Evolutionary conservation across 805 yeast species (phyloP), one percentile per base, ranked within the genome.

Genomic region (Suhomyces canberraensis): DNA sequence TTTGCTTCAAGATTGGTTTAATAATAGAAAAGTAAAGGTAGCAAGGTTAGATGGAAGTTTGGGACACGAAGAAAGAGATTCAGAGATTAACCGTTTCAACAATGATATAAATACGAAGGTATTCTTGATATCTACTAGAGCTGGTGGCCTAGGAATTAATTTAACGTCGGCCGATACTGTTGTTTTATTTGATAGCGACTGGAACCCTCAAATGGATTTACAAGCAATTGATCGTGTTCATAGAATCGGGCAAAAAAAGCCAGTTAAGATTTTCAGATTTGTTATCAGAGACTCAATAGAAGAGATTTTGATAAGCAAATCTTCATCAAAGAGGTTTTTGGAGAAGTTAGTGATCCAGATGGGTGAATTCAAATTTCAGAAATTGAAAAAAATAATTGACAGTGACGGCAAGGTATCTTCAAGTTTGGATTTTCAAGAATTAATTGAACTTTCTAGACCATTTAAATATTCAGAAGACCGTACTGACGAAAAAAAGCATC

Each of bases 191-290:
- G 98, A 91, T 52, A 84, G 88, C 39, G 98, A 91, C 54, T 91
- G 97, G 96, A 91, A 91, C 52, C 98, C 98, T 0, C 97, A 91
- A 54, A 95, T 88, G 44, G 98, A 91, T 60, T 65, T 89, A 34
- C 98, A 91, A 57, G 98, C 98, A 0, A 91, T 91, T 79, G 98
- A 90, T 51, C 71, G 98, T 37, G 95, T 85, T 9, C 98, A 91
- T 56, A 70, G 98, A 52, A 87, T 93, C 37, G 98, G 98, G 0
- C 98, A 91, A 57, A 71, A 66, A 1, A 78, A 75, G 37, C 96
- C 96, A 1, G 95, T 90, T 4, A 69, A 86, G 16, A 76, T 91
- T 1, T 87, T 82, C 54, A 72, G 98, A 42, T 70, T 93, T 16
- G 81, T 89, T 13, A 74, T 86, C 8, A 75, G 77, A 25, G 79